Evolutionary conservation across 2,329 filamentous ascomycete genomes (phyloP), one percentile per base, ranked within the genome.

Genomic region (Onygenales sp.): DNA sequence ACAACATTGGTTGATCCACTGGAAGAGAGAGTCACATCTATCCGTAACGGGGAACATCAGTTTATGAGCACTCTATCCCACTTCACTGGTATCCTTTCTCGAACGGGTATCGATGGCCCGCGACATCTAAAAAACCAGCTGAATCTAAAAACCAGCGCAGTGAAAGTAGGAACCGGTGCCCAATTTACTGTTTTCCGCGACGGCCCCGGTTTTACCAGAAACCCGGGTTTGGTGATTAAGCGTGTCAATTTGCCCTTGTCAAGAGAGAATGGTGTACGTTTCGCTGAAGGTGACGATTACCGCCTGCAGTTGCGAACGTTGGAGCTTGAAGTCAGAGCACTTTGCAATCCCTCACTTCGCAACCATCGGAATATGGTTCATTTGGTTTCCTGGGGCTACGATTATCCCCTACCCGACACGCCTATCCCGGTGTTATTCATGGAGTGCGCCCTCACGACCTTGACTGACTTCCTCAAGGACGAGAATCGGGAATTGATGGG

Each of bases 151-250:
- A 55, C 43, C 5, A 49, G 61, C 6, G 63, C 59, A 3, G 55
- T 54, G 8, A 64, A 63, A 51, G 63, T 65, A 10, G 63, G 62
- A 14, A 53, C 52, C 4, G 63, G 63, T 4, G 49, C 59, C 8
- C 63, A 65, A 36, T 65, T 65, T 37, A 63, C 61, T 7, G 62
- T 65, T 3, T 65, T 60, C 52, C 58, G 58, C 40, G 62, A 63
- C 11, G 37, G 33, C 11, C 43, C 14, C 8, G 49, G 47, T 21
- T 53, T 56, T 42, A 51, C 54, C 1, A 49, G 56, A 6, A 60
- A 59, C 43, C 56, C 64, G 46, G 61, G 57, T 8, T 47, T 63
- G 31, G 63, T 64, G 2, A 58, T 64, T 17, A 65, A 65, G 50
- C 61, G 62, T 6, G 61, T 65, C 42, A 65, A 63, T 48, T 54